Evolutionary conservation across 495 filamentous ascomycete species (phyloP), one percentile per base, ranked within the genome.

Genomic region (Darksidea phi): DNA sequence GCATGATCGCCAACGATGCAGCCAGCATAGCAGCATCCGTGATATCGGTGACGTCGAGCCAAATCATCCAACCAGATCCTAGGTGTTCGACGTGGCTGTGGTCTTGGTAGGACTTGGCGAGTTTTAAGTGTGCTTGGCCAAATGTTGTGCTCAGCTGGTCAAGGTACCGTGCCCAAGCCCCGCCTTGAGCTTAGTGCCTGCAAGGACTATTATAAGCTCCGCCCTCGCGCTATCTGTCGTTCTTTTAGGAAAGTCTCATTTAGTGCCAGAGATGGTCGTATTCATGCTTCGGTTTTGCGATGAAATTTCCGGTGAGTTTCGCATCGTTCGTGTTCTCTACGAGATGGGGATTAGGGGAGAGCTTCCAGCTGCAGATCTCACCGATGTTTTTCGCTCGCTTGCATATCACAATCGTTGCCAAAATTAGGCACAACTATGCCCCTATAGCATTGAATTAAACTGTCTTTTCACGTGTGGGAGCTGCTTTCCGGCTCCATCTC

Each of bases 61-160:
- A 18, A 1, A 34, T 43, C 38, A 36, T 38, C 52, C 52, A 54
- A 54, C 37, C 52, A 54, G 23, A 11, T 23, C 6, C 6, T 17
- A 11, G 38, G 13, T 43, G 28, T 3, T 4, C 46, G 28, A 36
- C 25, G 43, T 48, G 54, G 54, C 45, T 47, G 21, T 47, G 54
- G 43, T 20, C 54, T 47, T 57, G 54, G 54, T 42, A 17, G 26
- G 13, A 46, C 13, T 56, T 46, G 23, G 53, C 54, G 10, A 25
- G 1, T n/a, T 38, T 57, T 48, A 32, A 38, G 54, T 42, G 24
- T 10, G n/a, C 18, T 25, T 21, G 21, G 36, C 52, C 36, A 32
- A 3, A 10, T 3, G 28, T 32, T 32, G 3, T 32, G 28, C 28
- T 32, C 28, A 32, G 28, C 28, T 32, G 28, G 50, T 37, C 15